Base-by-base conservation (phyloP, 495 filamentous ascomycete species). In the Trichoderma virens region DNA sequence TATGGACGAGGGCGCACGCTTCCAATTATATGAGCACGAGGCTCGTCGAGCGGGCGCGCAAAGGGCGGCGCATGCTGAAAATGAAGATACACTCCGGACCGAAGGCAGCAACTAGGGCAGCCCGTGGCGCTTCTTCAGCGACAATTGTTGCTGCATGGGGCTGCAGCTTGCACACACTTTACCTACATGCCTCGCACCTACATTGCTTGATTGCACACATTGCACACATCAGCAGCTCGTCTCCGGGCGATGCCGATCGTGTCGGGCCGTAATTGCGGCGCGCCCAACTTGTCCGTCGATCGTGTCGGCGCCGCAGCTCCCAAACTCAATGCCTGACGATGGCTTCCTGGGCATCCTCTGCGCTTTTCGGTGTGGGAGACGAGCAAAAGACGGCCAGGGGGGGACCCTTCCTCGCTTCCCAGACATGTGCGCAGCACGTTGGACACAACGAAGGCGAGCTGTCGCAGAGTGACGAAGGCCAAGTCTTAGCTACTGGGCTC, bases 171-270 rank as follows among this genome's bases (percentile, higher is more conserved):
- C 51, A 28, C 51, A 56, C 16, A 27, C 8, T 27, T 28, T 28
- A 30, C 51, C 13, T 16, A 56, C 51, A 27, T 56, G 25, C 8
- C n/a, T 6, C 35, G 8, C 23, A 7, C 45, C 6, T 27, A 35
- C 32, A n/a, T 45, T 45, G 13, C 14, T 5, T 16, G 18, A 18
- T 16, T 16, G 18, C 14, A 45, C 41, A 5, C 41, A 45, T 45
- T 41, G 38, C 38, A 41, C 38, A 41, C 43, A 47, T 47, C 43
- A 47, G n/a, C 51, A 56, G 51, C 51, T 56, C 51, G 51, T 47
- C 20, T 18, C 43, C 43, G 43, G 43, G 43, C 43, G 43, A 47
- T 56, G 51, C 51, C 51, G 51, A 56, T 56, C 43, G 43, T 47
- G 43, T 47, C 51, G 51, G 51, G 51, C 51, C 51, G 51, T 56